Evolutionary conservation across 768 basidiomycete species (phyloP).

Genomic region (Antrodiella citrinella): DNA sequence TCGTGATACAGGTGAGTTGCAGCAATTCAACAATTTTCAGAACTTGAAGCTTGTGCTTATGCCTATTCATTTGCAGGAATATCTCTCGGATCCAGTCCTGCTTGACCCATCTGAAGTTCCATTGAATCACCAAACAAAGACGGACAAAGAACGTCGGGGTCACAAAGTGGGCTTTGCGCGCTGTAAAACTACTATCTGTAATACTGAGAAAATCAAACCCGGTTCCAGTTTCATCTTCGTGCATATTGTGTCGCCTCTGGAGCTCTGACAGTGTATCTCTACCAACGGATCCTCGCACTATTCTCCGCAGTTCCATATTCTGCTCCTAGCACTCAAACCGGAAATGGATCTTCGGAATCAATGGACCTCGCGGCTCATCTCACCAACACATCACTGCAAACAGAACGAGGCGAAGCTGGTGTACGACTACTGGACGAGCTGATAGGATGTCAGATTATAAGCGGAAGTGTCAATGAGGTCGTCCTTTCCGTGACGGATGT

Average conservation of each 20-base stretch:
- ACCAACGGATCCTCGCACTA: slow-evolving; percentile 75
- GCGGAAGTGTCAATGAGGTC: slow-evolving; percentile 11
- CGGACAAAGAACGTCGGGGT: slow-evolving; percentile 28
- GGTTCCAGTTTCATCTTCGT: slow-evolving; percentile 80
- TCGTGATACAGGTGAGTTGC: slow-evolving; percentile 79
- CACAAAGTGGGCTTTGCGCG: slow-evolving; percentile 42
- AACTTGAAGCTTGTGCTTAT: too few species aligned
- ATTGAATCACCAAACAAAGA: slow-evolving; percentile 15
- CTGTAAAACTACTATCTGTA: slow-evolving; percentile 12
- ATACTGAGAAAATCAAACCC: slow-evolving; percentile 1
- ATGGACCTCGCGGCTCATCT: slow-evolving; percentile 68
- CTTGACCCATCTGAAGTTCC: slow-evolving; percentile 54
- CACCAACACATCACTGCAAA: slow-evolving; percentile 89
- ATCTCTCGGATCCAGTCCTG: slow-evolving; percentile 69
- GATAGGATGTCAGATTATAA: slow-evolving; percentile 50
- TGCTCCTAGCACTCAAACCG: slow-evolving; percentile 29
- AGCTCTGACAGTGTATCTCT: slow-evolving; percentile 72
- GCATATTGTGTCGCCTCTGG: slow-evolving; percentile 79
- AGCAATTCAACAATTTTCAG: slow-evolving; percentile 1
- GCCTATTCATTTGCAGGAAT: slow-evolving; percentile 54
- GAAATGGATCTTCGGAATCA: slow-evolving; percentile 13
- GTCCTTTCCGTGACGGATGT: slow-evolving; percentile 32
- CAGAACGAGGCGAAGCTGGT: slow-evolving; percentile 50
- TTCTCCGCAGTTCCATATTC: slow-evolving; percentile 75
- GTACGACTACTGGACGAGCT: slow-evolving; percentile 82